A percentile compares a stretch with the other conserved stretches of the same genome.
phyloP scores from a whole-genome alignment of 441 rosid species.

The Eruca vesicaria region DNA sequence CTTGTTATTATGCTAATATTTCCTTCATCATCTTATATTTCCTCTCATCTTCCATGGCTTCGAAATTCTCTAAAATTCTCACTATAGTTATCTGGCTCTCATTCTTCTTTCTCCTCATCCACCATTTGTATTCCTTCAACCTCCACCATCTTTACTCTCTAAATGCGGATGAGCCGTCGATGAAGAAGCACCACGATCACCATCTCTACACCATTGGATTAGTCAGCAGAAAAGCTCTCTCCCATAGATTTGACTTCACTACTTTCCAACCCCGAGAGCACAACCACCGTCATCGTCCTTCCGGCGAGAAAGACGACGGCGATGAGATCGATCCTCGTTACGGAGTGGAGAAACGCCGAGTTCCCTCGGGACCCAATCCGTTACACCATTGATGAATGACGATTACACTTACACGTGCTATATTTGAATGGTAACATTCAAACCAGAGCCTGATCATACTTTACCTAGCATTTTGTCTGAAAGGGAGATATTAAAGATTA shows the following conservation, averaged over 20 bases:
- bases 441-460: not conserved
- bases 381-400: conserved; percentile 63
- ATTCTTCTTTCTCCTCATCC: conserved; percentile 49
- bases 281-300: conserved; percentile 16
- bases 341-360: conserved; percentile 81
- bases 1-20: conserved; percentile 7
- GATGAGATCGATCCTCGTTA: conserved; percentile 75
- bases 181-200: conserved; percentile 9
- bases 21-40: conserved; percentile 28
- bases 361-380: conserved; percentile 92
- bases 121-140: conserved; percentile 40
- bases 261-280: conserved; percentile 43
- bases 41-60: conserved; percentile 56
- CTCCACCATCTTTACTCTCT: conserved; percentile 26
- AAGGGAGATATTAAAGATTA: not conserved
- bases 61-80: conserved; percentile 43
- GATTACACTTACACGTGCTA: conserved; percentile 8
- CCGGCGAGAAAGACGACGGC: conserved; percentile 21
- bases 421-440: conserved; percentile 4
- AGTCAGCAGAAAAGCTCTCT: conserved; percentile 49
- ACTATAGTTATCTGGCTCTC: conserved; percentile 54
- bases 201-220: conserved; percentile 24
- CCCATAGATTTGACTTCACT: conserved; percentile 55
- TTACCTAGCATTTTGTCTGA: not conserved
- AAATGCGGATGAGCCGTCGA: conserved; percentile 2